Percentiles rank a stretch among this genome's conserved stretches.
Conservation (phyloP, 495 filamentous ascomycete genomes). For the Talaromyces wortmannii region DNA sequence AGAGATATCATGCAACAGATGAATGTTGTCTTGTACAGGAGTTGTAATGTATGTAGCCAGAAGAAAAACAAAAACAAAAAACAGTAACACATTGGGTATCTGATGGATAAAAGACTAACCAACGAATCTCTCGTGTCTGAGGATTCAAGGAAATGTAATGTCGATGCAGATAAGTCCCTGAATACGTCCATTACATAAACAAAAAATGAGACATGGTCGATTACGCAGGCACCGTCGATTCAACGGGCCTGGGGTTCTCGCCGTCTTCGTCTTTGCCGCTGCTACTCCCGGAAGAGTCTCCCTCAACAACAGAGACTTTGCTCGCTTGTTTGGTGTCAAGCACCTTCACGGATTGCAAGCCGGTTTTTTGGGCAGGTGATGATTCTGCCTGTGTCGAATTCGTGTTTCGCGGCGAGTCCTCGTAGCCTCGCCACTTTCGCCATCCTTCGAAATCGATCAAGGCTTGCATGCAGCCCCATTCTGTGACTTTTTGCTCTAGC, state of each 20-base stretch:
- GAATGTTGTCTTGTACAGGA: not conserved
- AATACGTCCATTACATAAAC: too few species aligned
- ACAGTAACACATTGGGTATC: not conserved
- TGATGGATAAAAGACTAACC: not conserved
- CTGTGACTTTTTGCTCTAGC: conserved; percentile 94
- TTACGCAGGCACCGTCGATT: not conserved
- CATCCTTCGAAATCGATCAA: conserved; percentile 98
- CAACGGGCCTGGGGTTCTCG: not conserved
- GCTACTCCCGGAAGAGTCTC: conserved; percentile 1
- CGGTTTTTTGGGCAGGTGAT: not conserved
- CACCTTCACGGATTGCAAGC: not conserved
- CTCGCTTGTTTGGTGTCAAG: not conserved
- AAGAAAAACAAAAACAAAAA: not conserved
- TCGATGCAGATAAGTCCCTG: not conserved
- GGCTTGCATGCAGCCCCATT: conserved; percentile 99
- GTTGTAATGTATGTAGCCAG: not conserved
- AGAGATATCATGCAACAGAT: too few species aligned
- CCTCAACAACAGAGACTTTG: conserved; percentile 2
- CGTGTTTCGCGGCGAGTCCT: conserved; percentile 23
- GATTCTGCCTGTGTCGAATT: not conserved
- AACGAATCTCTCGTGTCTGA: not conserved
- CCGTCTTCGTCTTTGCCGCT: conserved; percentile 6
- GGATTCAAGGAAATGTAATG: not conserved
- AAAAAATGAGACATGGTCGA: too few species aligned
- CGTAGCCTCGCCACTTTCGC: conserved; percentile 91